A percentile compares a stretch with the other conserved stretches of the same genome.
Conservation (phyloP, 139 green algal genomes). For the Chlamydomonas applanata region DNA sequence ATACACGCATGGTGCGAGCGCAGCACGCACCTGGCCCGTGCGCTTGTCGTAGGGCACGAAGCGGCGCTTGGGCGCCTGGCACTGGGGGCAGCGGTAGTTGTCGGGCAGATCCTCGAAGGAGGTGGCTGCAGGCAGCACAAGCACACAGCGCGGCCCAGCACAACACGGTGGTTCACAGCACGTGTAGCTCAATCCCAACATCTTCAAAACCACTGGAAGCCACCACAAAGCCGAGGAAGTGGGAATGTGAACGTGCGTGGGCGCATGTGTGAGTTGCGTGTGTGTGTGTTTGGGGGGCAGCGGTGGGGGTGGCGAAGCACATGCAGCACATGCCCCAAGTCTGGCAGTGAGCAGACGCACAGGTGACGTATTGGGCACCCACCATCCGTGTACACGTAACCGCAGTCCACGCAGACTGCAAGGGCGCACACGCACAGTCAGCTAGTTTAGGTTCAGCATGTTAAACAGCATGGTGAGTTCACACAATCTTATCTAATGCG, state of each 20-base stretch:
- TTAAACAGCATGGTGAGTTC: too few relatives aligned
- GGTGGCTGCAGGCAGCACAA: background rate
- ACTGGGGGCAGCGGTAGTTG: slow-evolving; percentile 62
- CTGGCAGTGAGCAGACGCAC: too few relatives aligned
- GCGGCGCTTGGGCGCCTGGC: slow-evolving; percentile 88
- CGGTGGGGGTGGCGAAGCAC: background rate
- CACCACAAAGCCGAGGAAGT: too few relatives aligned
- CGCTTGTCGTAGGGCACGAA: slow-evolving; percentile 89
- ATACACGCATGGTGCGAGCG: too few relatives aligned
- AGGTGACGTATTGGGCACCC: too few relatives aligned
- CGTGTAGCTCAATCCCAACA: too few relatives aligned
- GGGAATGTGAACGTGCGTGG: too few relatives aligned
- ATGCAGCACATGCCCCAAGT: too few relatives aligned
- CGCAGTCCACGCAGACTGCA: slow-evolving; percentile 69
- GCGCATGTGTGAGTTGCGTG: too few relatives aligned
- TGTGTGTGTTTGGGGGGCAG: background rate
- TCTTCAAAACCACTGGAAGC: too few relatives aligned
- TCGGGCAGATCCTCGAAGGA: slow-evolving; percentile 30
- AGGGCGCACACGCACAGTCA: too few relatives aligned
- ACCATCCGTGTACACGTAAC: slow-evolving; percentile 84
- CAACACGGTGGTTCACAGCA: background rate
- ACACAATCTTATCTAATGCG: too few relatives aligned
- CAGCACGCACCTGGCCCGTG: slow-evolving; percentile 69
- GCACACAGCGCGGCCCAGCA: slow-evolving; percentile 3
- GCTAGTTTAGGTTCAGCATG: background rate